phyloP scores from a whole-genome alignment of 371 early-diverging fungal genomes.

The Choanephora cucurbitarum region DNA sequence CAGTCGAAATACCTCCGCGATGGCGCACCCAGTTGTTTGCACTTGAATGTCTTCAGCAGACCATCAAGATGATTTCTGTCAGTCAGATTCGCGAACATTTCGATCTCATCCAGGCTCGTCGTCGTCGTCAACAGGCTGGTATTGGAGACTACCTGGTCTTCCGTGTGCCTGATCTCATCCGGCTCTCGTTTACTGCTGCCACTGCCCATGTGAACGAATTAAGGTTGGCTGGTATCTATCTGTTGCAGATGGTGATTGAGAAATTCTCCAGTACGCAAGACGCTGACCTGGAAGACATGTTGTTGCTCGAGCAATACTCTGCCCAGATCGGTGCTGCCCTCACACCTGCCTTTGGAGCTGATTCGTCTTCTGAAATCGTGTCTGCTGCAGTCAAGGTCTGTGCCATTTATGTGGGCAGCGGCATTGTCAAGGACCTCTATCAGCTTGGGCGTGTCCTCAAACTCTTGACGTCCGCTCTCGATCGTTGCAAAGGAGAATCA shows the following conservation, averaged over 20 bases:
- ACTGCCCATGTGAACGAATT: slow-evolving; percentile 81
- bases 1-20: slow-evolving; percentile 71
- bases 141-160: slow-evolving; percentile 75
- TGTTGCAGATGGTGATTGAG: slow-evolving; percentile 75
- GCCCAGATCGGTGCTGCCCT: slow-evolving; percentile 89
- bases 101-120: slow-evolving; percentile 67
- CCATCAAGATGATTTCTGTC: slow-evolving; percentile 60
- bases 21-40: slow-evolving; percentile 91
- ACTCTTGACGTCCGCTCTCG: slow-evolving; percentile 70
- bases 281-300: slow-evolving; percentile 81
- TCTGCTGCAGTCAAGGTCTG: slow-evolving; percentile 82
- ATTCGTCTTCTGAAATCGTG: slow-evolving; percentile 77
- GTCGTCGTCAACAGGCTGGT: slow-evolving; percentile 55
- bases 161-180: slow-evolving; percentile 79
- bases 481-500: slow-evolving; percentile 67
- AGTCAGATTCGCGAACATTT: slow-evolving; percentile 70
- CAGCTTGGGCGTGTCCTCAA: slow-evolving; percentile 76
- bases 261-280: slow-evolving; percentile 68
- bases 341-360: slow-evolving; percentile 82
- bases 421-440: slow-evolving; percentile 78
- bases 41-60: slow-evolving; percentile 70
- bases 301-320: slow-evolving; percentile 86
- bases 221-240: slow-evolving; percentile 73
- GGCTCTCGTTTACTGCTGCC: slow-evolving; percentile 85
- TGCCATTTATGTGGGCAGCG: slow-evolving; percentile 83